These are phyloP conservation scores for Melampsora americana DNA, from an alignment of 1,284 basidiomycete genomes.

Conservation along the genomic window DNA sequence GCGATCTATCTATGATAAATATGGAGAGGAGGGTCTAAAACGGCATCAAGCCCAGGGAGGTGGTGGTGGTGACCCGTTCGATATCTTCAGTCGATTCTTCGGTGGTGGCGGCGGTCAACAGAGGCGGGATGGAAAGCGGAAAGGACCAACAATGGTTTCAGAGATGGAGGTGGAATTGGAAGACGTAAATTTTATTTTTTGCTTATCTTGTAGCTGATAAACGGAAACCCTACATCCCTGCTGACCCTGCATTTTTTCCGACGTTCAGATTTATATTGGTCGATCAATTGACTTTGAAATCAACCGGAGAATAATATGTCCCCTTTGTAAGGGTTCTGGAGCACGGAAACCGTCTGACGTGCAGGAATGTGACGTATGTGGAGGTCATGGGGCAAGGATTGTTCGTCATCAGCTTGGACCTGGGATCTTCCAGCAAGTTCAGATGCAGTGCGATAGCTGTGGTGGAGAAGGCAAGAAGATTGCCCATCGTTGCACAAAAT, in stretches of 20 bases:
- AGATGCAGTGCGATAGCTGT: slow-evolving; percentile 61
- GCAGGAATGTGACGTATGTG: slow-evolving; percentile 72
- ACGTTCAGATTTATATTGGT: slow-evolving; percentile 38
- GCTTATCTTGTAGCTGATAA: not conserved
- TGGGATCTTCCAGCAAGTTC: slow-evolving; percentile 52
- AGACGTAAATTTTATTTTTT: slow-evolving; percentile 62
- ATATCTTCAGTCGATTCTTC: slow-evolving; percentile 87
- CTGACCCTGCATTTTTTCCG: slow-evolving; percentile 27
- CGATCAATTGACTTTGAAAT: slow-evolving; percentile 69
- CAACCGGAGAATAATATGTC: slow-evolving; percentile 81
- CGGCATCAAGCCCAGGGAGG: slow-evolving; percentile 65
- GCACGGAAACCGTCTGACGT: slow-evolving; percentile 82
- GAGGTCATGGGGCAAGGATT: slow-evolving; percentile 77
- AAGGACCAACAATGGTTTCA: slow-evolving; percentile 75
- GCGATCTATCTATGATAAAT: slow-evolving; percentile 82
- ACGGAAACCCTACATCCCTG: not conserved
- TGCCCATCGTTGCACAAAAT: slow-evolving; percentile 68
- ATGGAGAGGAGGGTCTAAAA: slow-evolving; percentile 86
- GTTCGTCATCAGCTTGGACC: slow-evolving; percentile 90
- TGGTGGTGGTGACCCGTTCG: slow-evolving; percentile 78
- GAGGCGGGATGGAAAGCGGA: slow-evolving; percentile 67
- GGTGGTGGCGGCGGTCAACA: slow-evolving; percentile 65
- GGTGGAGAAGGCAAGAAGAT: slow-evolving; percentile 76
- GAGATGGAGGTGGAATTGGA: slow-evolving; percentile 81
- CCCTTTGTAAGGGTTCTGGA: slow-evolving; percentile 85